phyloP scores from a whole-genome alignment of 768 basidiomycete species.

The Cystofilobasidium capitatum region DNA sequence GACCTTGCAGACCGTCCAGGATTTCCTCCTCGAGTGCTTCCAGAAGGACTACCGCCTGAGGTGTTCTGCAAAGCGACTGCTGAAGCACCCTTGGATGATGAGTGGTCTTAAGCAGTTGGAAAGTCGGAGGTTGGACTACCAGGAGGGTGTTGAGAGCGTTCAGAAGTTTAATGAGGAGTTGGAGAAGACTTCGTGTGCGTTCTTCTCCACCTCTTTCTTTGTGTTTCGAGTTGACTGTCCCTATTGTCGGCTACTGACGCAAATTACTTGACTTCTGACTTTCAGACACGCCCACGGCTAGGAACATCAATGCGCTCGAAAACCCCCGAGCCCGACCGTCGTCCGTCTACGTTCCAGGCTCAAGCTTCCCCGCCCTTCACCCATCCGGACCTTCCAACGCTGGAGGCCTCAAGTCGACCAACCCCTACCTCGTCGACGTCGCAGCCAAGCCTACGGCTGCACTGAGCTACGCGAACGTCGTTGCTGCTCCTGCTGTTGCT shows the following conservation, averaged over 20 bases:
- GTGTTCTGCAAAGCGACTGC: slow-evolving; percentile 82
- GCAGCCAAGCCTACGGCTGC: background rate
- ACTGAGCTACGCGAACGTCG: background rate
- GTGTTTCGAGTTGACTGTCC: background rate
- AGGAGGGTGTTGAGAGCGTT: slow-evolving; percentile 86
- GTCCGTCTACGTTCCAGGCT: slow-evolving; percentile 13
- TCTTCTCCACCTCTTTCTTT: background rate
- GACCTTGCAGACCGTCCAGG: slow-evolving; percentile 62
- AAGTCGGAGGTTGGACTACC: slow-evolving; percentile 58
- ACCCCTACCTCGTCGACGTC: background rate
- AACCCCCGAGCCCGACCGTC: background rate
- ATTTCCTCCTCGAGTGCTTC: slow-evolving; percentile 94
- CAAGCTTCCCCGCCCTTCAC: slow-evolving; percentile 11
- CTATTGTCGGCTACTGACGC: no score
- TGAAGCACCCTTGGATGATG: slow-evolving; percentile 89
- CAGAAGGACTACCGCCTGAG: slow-evolving; percentile 95
- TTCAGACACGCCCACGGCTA: slow-evolving; percentile 1
- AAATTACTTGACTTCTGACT: background rate
- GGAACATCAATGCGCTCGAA: background rate
- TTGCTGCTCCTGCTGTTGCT: no score
- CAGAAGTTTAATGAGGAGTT: slow-evolving; percentile 87
- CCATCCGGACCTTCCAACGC: slow-evolving; percentile 1
- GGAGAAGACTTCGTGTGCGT: slow-evolving; percentile 19
- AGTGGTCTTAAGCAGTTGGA: background rate
- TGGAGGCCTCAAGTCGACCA: background rate